Conservation (phyloP, 305 asterid species). For the Rubia occidens region DNA sequence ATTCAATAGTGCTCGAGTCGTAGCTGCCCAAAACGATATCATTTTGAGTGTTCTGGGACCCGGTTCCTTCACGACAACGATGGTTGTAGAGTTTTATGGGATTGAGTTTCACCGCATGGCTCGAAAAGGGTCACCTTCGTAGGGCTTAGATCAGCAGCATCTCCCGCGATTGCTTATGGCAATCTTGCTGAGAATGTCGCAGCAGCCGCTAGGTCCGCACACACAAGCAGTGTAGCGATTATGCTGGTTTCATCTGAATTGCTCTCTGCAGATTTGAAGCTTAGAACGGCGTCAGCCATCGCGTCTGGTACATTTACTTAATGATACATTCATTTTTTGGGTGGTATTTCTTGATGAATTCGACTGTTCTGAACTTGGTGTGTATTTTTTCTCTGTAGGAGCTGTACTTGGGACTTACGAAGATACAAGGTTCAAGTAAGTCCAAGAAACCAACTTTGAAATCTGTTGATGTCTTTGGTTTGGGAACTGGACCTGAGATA, state of each 20-base stretch:
- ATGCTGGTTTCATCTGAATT: conserved; percentile 67
- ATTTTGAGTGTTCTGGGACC: too few species aligned
- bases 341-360: conserved; percentile 6
- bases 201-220: conserved; percentile 70
- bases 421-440: conserved; percentile 80
- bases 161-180: conserved; percentile 44
- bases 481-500: conserved; percentile 80
- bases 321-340: background rate
- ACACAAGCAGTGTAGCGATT: conserved; percentile 65
- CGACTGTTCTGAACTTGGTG: conserved; percentile 13
- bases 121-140: conserved; percentile 67
- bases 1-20: too few species aligned
- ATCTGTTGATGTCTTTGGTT: conserved; percentile 80
- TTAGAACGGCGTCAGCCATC: conserved; percentile 65
- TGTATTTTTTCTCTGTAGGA: conserved; percentile 33
- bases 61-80: too few species aligned
- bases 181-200: conserved; percentile 91
- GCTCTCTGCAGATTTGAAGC: conserved; percentile 51
- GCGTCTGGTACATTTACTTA: conserved; percentile 46
- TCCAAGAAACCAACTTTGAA: conserved; percentile 53
- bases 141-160: conserved; percentile 62
- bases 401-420: conserved; percentile 73
- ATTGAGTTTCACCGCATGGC: conserved; percentile 21
- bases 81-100: too few species aligned
- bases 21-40: too few species aligned